Base-by-base conservation (phyloP, 2,329 filamentous ascomycete species). In the Bipolaris victoriae region DNA sequence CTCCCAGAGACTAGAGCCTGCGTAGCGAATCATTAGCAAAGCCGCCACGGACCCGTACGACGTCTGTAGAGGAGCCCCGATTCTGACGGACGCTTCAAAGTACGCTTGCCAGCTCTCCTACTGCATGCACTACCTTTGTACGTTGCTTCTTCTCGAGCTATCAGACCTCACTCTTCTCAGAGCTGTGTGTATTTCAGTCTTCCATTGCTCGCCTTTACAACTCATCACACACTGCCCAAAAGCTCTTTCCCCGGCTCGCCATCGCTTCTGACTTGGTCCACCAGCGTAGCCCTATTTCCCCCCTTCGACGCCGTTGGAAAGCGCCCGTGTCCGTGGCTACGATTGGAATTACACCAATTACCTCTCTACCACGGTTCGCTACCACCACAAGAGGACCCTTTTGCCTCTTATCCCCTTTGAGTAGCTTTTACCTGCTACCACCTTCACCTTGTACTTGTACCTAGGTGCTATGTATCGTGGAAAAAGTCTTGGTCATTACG, bases 11-110 rank as follows among this genome's bases (percentile, higher is more conserved):
- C 64, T 69, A 67, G 63, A 63, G 46, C 53, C 57, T 51, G 62
- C 57, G 60, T 52, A 60, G 60, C 68, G 62, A 63, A 55, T 58
- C 60, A 57, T 55, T 60, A 49, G 57, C 49, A 57, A 54, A 52
- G 55, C 50, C 58, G 52, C 60, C 62, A 54, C 57, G 58, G 57
- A 55, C 64, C 67, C 61, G 68, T 60, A 70, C 59, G 59, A 68
- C 62, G 59, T 64, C 58, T 64, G 68, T 66, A 69, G 67, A 44
- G 69, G 67, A 61, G 66, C 53, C 63, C 65, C 64, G 65, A 60
- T 57, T 57, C 20, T 55, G 55, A 48, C 44, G 40, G 39, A 22
- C 26, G 47, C 57, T 44, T 52, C 55, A 52, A 57, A 51, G 62
- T 58, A 61, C 58, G 39, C 58, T 62, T 55, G 60, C 59, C 57